Conservation (phyloP, 2,329 filamentous ascomycete species). For the Cladobotryum mycophilum region DNA sequence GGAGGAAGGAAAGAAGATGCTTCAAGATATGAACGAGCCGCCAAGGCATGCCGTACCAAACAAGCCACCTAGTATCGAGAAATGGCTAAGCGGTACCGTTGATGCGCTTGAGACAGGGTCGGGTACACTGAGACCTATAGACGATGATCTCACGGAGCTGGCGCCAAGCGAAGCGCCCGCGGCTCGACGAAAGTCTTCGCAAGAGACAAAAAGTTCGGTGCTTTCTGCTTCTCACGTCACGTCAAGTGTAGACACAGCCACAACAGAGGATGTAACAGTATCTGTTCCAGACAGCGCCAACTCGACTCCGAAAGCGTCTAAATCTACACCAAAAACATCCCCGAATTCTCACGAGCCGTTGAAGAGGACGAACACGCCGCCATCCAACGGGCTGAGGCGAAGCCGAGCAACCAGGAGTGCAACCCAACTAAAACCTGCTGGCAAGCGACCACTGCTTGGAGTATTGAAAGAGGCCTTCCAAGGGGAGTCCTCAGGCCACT, state of each 20-base stretch:
- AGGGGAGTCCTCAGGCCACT: conserved; percentile 50
- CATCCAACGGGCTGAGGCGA: conserved; percentile 43
- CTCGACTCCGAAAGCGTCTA: conserved; percentile 6
- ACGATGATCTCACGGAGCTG: conserved; percentile 4
- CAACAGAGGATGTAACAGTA: conserved; percentile 2
- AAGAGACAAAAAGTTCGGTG: conserved; percentile 17
- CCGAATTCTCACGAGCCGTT: not conserved
- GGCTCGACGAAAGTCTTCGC: conserved; percentile 18
- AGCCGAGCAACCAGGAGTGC: conserved; percentile 48
- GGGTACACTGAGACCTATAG: conserved; percentile 1
- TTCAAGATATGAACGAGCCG: conserved; percentile 54
- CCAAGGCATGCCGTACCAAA: conserved; percentile 44
- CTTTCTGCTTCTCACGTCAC: conserved; percentile 16
- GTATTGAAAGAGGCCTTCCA: conserved; percentile 56
- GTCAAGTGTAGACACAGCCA: conserved; percentile 3
- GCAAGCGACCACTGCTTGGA: conserved; percentile 50
- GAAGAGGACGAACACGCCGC: conserved; percentile 24
- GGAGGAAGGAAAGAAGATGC: conserved; percentile 58
- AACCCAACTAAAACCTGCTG: conserved; percentile 41
- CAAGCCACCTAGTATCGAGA: conserved; percentile 58
- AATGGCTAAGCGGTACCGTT: conserved; percentile 56
- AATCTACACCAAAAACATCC: not conserved
- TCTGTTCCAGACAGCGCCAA: not conserved
- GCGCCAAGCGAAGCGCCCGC: not conserved
- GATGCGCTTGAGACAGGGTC: conserved; percentile 47